A percentile compares a stretch with the other conserved stretches of the same genome.
phyloP scores from a whole-genome alignment of 148 eudicot genomes.

The Tetragonia tetragonoides region DNA sequence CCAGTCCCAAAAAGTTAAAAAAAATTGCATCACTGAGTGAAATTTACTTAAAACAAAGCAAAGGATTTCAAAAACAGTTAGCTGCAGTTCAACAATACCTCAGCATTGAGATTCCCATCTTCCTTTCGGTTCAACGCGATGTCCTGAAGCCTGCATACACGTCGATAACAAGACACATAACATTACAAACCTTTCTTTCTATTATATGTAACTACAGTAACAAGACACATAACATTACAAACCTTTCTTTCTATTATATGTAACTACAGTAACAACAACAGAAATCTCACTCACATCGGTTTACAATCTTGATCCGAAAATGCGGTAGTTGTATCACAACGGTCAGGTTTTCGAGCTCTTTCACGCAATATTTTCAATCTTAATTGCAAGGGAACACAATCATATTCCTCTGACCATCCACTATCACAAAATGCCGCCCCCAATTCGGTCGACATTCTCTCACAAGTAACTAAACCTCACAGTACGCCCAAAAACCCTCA shows the following conservation, averaged over 20 bases:
- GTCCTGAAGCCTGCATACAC: slow-evolving; percentile 3
- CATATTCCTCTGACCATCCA: slow-evolving; percentile 50
- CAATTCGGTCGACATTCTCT: slow-evolving; percentile 19
- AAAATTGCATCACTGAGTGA: no score
- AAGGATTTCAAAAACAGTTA: not conserved
- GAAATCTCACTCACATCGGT: slow-evolving; percentile 1
- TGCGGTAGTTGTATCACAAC: not conserved
- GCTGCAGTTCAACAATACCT: slow-evolving; percentile 11
- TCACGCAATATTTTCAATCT: slow-evolving; percentile 44
- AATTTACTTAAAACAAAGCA: not conserved
- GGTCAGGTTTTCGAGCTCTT: slow-evolving; percentile 1
- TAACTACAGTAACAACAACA: not conserved
- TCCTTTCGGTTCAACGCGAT: not conserved
- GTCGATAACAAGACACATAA: not conserved
- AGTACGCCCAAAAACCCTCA: not conserved
- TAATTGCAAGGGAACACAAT: slow-evolving; percentile 51
- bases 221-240: not conserved
- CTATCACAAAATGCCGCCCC: slow-evolving; percentile 4
- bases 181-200: not conserved
- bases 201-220: not conserved
- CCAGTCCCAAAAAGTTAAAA: not conserved
- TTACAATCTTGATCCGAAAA: not conserved
- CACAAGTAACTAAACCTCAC: not conserved
- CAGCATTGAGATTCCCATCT: slow-evolving; percentile 8
- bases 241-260: not conserved